phyloP scores from a whole-genome alignment of 345 rosid genomes.

The Eucalyptus globulus region DNA sequence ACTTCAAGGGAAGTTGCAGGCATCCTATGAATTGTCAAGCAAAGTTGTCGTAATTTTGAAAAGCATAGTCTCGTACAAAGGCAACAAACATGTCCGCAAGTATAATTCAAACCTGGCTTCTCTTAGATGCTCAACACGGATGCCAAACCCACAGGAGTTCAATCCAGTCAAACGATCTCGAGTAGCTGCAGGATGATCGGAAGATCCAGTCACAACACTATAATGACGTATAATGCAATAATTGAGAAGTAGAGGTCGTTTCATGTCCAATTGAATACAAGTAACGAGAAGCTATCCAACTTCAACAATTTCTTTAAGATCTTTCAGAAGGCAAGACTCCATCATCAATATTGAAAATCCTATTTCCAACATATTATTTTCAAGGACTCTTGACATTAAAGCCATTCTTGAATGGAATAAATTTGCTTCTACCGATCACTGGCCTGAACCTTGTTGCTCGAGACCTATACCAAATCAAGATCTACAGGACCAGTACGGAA shows the following conservation, averaged over 20 bases:
- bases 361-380: background rate
- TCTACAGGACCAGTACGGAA: background rate
- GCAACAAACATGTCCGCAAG: background rate
- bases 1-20: background rate
- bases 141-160: conserved; percentile 55
- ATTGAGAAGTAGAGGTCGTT: background rate
- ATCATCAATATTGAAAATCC: background rate
- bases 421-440: background rate
- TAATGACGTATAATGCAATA: background rate
- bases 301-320: background rate
- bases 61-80: background rate
- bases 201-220: background rate
- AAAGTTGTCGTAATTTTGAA: background rate
- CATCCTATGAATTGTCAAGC: background rate
- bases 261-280: background rate
- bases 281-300: background rate
- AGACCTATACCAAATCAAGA: background rate
- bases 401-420: background rate
- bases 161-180: conserved; percentile 41
- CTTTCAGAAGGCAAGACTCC: background rate
- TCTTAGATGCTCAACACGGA: conserved; percentile 64
- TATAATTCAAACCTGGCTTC: conserved; percentile 57
- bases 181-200: conserved; percentile 40
- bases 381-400: background rate
- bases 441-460: background rate